Evolutionary conservation across 306 rosid genomes (phyloP).

Genomic region (Prunus kanzakura): DNA sequence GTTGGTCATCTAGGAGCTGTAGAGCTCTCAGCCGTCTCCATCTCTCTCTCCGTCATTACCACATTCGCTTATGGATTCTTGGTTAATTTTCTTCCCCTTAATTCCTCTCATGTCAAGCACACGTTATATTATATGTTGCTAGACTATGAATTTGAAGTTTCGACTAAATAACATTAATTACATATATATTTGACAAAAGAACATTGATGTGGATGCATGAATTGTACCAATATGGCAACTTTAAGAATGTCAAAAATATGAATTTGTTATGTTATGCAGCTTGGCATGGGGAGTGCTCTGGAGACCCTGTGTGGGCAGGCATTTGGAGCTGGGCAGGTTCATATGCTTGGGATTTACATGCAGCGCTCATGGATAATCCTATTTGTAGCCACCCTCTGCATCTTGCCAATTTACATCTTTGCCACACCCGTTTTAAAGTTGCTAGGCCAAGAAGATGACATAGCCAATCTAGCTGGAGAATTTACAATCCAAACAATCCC

Average conservation of each 20-base stretch:
- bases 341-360: slow-evolving; percentile 74
- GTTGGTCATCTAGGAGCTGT: slow-evolving; percentile 66
- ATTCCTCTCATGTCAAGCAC: not conserved
- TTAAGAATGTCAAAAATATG: not conserved
- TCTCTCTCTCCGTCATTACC: slow-evolving; percentile 53
- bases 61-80: slow-evolving; percentile 65
- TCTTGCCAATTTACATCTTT: slow-evolving; percentile 65
- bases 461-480: slow-evolving; percentile 62
- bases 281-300: slow-evolving; percentile 85
- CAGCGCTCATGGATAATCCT: slow-evolving; percentile 79
- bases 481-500: slow-evolving; percentile 54
- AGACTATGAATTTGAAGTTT: too few relatives aligned
- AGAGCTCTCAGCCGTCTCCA: slow-evolving; percentile 68
- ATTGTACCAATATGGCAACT: too few relatives aligned
- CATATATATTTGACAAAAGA: too few relatives aligned
- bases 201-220: too few relatives aligned
- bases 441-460: slow-evolving; percentile 60
- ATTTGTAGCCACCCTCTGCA: slow-evolving; percentile 30
- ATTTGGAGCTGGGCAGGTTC: slow-evolving; percentile 70
- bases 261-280: slow-evolving; percentile 5
- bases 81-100: slow-evolving; percentile 15
- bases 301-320: slow-evolving; percentile 90
- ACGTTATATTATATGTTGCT: not conserved
- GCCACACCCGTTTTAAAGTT: slow-evolving; percentile 57
- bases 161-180: too few relatives aligned